Conservation (phyloP, 306 rosid genomes). For the Castanea sativa region DNA sequence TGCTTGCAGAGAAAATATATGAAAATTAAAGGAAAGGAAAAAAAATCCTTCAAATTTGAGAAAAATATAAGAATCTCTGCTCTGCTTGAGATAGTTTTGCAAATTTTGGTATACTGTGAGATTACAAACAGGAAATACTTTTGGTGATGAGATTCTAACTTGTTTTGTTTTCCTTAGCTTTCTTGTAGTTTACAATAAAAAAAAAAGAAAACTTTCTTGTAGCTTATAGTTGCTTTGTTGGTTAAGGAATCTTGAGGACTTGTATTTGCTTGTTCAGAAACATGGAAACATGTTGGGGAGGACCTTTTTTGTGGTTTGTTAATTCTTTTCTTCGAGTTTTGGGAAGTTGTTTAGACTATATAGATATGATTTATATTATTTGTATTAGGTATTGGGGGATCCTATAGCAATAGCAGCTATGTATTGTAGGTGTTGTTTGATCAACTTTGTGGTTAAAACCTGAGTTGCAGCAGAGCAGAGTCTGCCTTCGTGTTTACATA, state of each 20-base stretch:
- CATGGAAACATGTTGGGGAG: conserved; percentile 20
- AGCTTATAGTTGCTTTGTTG: conserved; percentile 24
- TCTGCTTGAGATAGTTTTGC: too few species aligned
- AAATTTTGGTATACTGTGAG: too few species aligned
- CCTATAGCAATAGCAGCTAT: conserved; percentile 24
- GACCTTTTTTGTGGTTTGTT: conserved; percentile 27
- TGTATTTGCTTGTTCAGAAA: conserved; percentile 61
- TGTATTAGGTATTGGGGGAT: conserved; percentile 19
- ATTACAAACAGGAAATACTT: too few species aligned
- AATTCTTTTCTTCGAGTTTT: conserved; percentile 48
- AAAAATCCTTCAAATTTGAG: too few species aligned
- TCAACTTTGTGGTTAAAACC: conserved; percentile 53
- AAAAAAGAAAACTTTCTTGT: conserved; percentile 24
- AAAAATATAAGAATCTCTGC: too few species aligned
- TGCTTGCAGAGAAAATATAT: too few species aligned
- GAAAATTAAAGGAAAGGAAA: too few species aligned
- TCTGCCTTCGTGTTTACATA: conserved; percentile 75
- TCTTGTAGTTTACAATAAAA: conserved; percentile 31
- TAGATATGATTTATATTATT: conserved; percentile 21
- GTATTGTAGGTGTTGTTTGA: conserved; percentile 68
- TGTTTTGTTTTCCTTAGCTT: conserved; percentile 24
- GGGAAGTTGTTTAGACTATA: conserved; percentile 29
- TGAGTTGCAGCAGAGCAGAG: conserved; percentile 87
- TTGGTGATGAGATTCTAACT: too few species aligned
- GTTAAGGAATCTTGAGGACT: conserved; percentile 31